phyloP scores from a whole-genome alignment of 2,329 filamentous ascomycete genomes.

The Botrytis hyacinthi region DNA sequence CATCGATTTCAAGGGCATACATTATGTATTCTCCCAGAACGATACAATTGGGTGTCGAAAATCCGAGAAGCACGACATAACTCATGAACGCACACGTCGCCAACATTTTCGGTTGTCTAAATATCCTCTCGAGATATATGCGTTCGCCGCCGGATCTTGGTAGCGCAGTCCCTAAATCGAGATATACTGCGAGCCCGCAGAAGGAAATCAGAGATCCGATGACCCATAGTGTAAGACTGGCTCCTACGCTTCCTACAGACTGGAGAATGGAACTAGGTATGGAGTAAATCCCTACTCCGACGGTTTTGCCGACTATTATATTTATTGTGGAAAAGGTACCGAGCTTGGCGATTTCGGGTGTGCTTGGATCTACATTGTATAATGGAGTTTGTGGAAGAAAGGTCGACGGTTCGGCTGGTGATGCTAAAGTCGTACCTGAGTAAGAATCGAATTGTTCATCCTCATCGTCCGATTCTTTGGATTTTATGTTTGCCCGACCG shows the following conservation, averaged over 20 bases:
- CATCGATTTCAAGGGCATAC: conserved; percentile 44
- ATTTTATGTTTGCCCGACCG: not conserved
- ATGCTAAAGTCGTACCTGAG: not conserved
- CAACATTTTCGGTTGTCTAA: not conserved
- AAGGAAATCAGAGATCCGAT: conserved; percentile 48
- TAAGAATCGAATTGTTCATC: not conserved
- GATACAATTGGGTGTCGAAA: not conserved
- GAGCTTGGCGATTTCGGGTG: not conserved
- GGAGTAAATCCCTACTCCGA: conserved; percentile 51
- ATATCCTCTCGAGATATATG: not conserved
- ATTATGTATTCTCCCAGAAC: conserved; percentile 46
- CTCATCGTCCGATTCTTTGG: not conserved
- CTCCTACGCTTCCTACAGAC: conserved; percentile 54
- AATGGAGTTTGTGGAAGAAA: not conserved
- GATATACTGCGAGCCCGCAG: conserved; percentile 41
- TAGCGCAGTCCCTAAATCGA: not conserved
- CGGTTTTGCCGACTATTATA: conserved; percentile 21
- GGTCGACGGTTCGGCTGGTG: not conserved
- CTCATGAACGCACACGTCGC: not conserved
- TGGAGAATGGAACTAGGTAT: conserved; percentile 57
- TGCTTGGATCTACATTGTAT: not conserved
- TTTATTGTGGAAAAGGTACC: not conserved
- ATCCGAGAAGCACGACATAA: not conserved
- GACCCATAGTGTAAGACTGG: conserved; percentile 54
- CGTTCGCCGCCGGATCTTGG: not conserved